Percentiles rank a stretch among this genome's conserved stretches.
Evolutionary conservation across 2,329 filamentous ascomycete species (phyloP).

Genomic region (Talaromyces sp.): DNA sequence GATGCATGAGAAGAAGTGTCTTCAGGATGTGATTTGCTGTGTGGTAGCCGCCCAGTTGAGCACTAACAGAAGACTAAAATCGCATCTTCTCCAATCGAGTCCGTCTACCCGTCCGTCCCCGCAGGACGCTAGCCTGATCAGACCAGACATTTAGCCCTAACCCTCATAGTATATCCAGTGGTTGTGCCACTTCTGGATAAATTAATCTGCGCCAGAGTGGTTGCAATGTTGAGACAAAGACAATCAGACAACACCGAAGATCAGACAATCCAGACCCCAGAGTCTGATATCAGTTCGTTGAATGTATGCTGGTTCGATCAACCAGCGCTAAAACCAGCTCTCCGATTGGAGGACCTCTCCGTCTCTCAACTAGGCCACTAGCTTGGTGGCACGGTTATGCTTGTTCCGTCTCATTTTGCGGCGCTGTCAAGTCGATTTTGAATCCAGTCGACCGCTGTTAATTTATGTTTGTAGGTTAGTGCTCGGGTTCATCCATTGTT

Average conservation of each 20-base stretch:
- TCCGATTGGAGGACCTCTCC: slow-evolving; percentile 3
- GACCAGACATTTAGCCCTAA: background rate
- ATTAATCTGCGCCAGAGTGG: background rate
- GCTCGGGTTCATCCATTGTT: background rate
- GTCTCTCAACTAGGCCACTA: background rate
- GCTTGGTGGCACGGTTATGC: background rate
- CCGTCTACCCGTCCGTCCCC: background rate
- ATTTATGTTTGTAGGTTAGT: background rate
- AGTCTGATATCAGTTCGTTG: background rate
- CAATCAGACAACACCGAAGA: background rate
- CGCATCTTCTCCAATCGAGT: background rate
- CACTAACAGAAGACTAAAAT: slow-evolving; percentile 12
- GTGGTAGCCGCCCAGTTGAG: slow-evolving; percentile 15
- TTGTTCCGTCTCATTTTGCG: slow-evolving; percentile 4
- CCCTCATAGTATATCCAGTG: background rate
- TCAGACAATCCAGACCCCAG: background rate
- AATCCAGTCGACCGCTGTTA: background rate
- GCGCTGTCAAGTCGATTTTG: background rate
- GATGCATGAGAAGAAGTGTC: slow-evolving; percentile 13
- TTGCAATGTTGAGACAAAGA: background rate
- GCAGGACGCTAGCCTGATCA: slow-evolving; percentile 6
- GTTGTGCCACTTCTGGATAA: background rate
- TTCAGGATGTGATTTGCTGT: slow-evolving; percentile 16
- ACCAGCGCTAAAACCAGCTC: slow-evolving; percentile 2
- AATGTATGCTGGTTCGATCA: background rate